Conservation (phyloP, 2,329 filamentous ascomycete genomes). For the Xylaria sp. region DNA sequence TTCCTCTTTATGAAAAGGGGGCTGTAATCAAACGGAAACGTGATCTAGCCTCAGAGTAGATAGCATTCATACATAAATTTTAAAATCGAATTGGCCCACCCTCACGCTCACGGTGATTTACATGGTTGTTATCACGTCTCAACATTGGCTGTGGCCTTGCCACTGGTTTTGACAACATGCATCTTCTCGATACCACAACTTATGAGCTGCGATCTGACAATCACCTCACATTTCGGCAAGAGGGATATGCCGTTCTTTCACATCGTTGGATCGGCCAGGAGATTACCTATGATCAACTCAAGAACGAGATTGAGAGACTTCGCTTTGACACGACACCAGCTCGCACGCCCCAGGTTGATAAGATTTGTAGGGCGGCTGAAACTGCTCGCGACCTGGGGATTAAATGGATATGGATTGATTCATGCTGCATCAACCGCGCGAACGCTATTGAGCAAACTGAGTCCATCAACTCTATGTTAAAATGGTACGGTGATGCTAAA, state of each 20-base stretch:
- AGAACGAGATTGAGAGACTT: background rate
- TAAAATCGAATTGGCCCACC: too few species aligned
- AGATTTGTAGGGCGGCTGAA: constrained; percentile 28
- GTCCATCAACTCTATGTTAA: constrained; percentile 45
- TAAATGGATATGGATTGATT: constrained; percentile 52
- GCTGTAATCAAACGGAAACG: too few species aligned
- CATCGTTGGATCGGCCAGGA: background rate
- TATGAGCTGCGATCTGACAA: background rate
- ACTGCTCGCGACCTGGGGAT: constrained; percentile 42
- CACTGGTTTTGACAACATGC: background rate
- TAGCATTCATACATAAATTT: too few species aligned
- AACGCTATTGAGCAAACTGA: constrained; percentile 52
- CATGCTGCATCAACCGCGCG: constrained; percentile 28
- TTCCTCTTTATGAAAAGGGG: too few species aligned
- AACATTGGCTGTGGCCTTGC: background rate
- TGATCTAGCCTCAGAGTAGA: too few species aligned
- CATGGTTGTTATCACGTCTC: too few species aligned
- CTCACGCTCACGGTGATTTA: too few species aligned
- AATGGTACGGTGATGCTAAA: constrained; percentile 50
- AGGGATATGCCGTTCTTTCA: background rate
- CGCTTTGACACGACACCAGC: background rate
- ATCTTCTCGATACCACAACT: background rate
- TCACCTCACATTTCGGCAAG: background rate
- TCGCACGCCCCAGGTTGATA: constrained; percentile 23
- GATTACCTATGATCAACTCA: background rate